Base-by-base conservation (phyloP, 2,329 filamentous ascomycete genomes). In the Gnomoniopsis smithogilvyi region DNA sequence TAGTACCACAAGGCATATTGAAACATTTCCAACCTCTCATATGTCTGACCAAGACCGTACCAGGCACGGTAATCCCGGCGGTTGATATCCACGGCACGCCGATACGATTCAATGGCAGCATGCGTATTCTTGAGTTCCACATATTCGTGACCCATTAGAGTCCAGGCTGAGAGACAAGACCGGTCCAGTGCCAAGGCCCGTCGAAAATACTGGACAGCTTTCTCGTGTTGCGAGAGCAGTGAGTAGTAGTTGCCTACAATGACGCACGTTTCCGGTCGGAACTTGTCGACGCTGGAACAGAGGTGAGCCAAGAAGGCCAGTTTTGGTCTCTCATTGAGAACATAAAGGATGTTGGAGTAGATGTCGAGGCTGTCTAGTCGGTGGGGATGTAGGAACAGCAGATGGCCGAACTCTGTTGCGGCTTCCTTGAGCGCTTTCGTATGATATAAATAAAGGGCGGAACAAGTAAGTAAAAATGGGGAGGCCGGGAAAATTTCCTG, bases 61-160 rank as follows among this genome's bases (percentile, higher is more conserved):
- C 95, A 99, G 3, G 95, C 95, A 59, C 95, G 89, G 72, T 98
- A 98, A 72, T 99, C 95, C 67, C 95, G 91, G 36, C 94, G 86
- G 69, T 99, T 98, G 66, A 95, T 91, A 68, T 99, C 95, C 1
- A 99, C 94, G 1, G 95, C 95, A 46, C 95, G 88, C 1, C 95
- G 87, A 70, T 99, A 99, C 1, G 92, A 96, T 72, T 99, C 95
- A 62, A 99, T 98, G 10, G 95, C 95, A 0, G 95, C 94, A 68
- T 99, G 95, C 0, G 94, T 98, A 71, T 99, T 99, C 70, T 98
- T 99, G 74, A 99, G 87, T 73, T 99, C 95, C 56, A 98, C 92
- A 67, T 97, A 99, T 72, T 99, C 95, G 73, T 99, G 95, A 1
- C 95, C 95, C 94, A 99, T 98, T 1, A 99, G 80, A 0, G 95